Conservation (phyloP, 169 alveolate genomes). For the Eimeria praecox region DNA sequence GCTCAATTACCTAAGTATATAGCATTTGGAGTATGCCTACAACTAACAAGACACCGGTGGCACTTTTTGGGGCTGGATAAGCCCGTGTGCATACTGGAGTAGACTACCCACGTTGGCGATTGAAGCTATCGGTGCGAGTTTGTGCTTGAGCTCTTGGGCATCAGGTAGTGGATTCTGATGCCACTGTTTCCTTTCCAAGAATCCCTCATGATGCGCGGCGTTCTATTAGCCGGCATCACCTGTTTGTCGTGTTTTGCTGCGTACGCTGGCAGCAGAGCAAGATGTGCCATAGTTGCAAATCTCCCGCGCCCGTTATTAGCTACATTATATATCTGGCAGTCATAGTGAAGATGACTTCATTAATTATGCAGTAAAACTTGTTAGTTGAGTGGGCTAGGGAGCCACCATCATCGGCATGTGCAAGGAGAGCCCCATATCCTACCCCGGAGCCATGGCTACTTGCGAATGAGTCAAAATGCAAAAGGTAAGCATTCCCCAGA, state of each 20-base stretch:
- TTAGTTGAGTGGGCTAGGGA: background rate
- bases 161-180: background rate
- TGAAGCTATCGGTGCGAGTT: background rate
- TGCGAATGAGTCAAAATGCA: background rate
- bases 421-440: background rate
- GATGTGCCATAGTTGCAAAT: background rate
- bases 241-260: background rate
- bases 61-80: conserved; percentile 17
- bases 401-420: background rate
- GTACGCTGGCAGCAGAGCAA: background rate
- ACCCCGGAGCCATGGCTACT: too few relatives aligned
- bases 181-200: background rate
- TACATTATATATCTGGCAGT: background rate
- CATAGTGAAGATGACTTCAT: background rate
- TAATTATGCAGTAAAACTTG: background rate
- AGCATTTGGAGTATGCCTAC: background rate
- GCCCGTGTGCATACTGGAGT: conserved; percentile 38
- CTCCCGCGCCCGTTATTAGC: background rate
- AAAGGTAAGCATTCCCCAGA: background rate
- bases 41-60: conserved; percentile 18
- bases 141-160: background rate
- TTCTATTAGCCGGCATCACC: background rate
- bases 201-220: background rate
- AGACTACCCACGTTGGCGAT: background rate
- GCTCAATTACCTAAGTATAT: background rate